Percentiles rank a stretch among this genome's conserved stretches.
phyloP scores from a whole-genome alignment of 257 asterid genomes.

The Gynochthodes officinalis region DNA sequence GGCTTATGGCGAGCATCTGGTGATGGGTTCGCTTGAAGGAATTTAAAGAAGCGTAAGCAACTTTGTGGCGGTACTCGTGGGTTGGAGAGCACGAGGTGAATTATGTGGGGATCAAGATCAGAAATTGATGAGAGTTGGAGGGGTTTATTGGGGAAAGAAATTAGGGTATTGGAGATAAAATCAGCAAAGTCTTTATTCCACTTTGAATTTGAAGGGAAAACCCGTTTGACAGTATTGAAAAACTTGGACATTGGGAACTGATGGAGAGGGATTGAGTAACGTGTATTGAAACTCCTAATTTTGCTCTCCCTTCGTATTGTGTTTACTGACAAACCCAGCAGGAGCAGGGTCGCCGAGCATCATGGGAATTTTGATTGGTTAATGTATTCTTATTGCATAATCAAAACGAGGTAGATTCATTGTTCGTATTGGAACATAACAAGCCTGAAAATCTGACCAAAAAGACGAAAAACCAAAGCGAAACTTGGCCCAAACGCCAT shows the following conservation, averaged over 20 bases:
- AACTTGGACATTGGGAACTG: conserved; percentile 37
- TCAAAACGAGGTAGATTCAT: too few relatives aligned
- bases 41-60: conserved; percentile 61
- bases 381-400: too few relatives aligned
- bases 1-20: conserved; percentile 31
- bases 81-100: conserved; percentile 58
- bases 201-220: conserved; percentile 35
- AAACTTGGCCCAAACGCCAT: neutral
- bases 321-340: too few relatives aligned
- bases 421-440: too few relatives aligned
- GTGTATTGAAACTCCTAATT: too few relatives aligned
- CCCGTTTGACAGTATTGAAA: conserved; percentile 40
- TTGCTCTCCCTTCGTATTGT: too few relatives aligned
- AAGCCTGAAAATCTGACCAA: too few relatives aligned
- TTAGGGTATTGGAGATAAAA: conserved; percentile 50
- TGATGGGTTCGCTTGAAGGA: conserved; percentile 34
- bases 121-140: conserved; percentile 37
- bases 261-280: too few relatives aligned
- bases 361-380: too few relatives aligned
- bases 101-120: conserved; percentile 40
- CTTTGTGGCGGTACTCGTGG: conserved; percentile 46
- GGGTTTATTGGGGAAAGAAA: conserved; percentile 27
- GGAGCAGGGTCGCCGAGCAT: too few relatives aligned
- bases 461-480: neutral
- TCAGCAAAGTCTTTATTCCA: conserved; percentile 47